Percentiles rank a stretch among this genome's conserved stretches.
phyloP scores from a whole-genome alignment of 805 yeast genomes.

The Candida easanensis region DNA sequence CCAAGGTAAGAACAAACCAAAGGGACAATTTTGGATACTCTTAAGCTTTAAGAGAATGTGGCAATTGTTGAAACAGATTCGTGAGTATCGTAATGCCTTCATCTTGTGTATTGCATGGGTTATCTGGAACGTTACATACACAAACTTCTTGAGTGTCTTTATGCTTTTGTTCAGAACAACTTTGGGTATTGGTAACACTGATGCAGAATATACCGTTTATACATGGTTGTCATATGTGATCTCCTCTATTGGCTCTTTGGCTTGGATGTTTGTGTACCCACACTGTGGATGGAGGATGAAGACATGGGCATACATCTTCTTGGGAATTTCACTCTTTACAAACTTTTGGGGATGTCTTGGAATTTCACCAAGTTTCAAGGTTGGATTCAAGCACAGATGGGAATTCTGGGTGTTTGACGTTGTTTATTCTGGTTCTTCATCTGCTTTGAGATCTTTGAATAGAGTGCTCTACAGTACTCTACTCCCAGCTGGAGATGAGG shows the following conservation, averaged over 20 bases:
- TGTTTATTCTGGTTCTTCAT: constrained; percentile 33
- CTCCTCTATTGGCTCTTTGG: constrained; percentile 34
- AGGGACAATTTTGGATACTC: constrained; percentile 27
- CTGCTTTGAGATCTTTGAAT: constrained; percentile 36
- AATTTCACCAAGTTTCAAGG: constrained; percentile 23
- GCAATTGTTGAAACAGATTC: constrained; percentile 26
- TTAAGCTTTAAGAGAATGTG: constrained; percentile 30
- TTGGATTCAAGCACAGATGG: constrained; percentile 41
- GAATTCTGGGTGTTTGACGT: constrained; percentile 42
- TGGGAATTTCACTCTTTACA: constrained; percentile 30
- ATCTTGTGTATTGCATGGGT: constrained; percentile 39
- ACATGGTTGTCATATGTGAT: constrained; percentile 35
- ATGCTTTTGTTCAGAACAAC: constrained; percentile 38
- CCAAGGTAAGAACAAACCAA: constrained; percentile 28
- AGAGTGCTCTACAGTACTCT: constrained; percentile 36
- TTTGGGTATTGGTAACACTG: constrained; percentile 36
- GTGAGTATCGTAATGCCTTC: constrained; percentile 34
- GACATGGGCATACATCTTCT: constrained; percentile 36
- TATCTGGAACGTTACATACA: constrained; percentile 37
- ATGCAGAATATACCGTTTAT: constrained; percentile 38
- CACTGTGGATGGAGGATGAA: constrained; percentile 28
- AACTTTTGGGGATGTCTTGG: constrained; percentile 42
- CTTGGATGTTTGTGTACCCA: constrained; percentile 38
- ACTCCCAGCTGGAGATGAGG: constrained; percentile 41
- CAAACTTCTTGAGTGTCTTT: constrained; percentile 36